A percentile compares a stretch with the other conserved stretches of the same genome.
These are phyloP conservation scores for Exophiala bonariae DNA, from an alignment of 2,329 filamentous ascomycete species.

Conservation along the genomic window DNA sequence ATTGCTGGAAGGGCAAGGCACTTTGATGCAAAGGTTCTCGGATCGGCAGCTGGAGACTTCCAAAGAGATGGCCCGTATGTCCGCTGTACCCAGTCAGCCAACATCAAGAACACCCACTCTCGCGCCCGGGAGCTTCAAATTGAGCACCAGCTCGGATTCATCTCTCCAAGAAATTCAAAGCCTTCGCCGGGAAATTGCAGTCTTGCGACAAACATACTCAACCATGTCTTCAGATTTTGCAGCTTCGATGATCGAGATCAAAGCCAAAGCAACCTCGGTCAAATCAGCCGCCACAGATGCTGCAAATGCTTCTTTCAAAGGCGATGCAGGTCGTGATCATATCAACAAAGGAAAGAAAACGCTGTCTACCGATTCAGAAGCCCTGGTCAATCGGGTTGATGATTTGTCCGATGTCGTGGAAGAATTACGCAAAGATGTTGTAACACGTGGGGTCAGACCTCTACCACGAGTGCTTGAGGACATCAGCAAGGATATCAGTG, in stretches of 20 bases:
- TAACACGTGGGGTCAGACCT: constrained; percentile 86
- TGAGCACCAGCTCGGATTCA: constrained; percentile 35
- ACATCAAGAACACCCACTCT: constrained; percentile 32
- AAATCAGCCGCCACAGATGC: constrained; percentile 74
- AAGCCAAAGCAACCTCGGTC: constrained; percentile 76
- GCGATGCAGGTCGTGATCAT: constrained; percentile 79
- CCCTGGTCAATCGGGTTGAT: constrained; percentile 86
- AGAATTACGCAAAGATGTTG: constrained; percentile 95
- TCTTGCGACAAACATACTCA: constrained; percentile 89
- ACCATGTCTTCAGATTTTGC: constrained; percentile 87
- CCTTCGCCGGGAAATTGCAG: constrained; percentile 82
- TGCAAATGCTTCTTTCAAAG: constrained; percentile 68
- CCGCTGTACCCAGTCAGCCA: constrained; percentile 46
- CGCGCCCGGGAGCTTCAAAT: constrained; percentile 33
- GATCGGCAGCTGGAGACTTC: constrained; percentile 87
- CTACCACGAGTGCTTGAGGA: constrained; percentile 84
- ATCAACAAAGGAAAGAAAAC: constrained; percentile 85
- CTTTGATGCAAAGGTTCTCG: constrained; percentile 79
- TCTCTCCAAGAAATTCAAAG: constrained; percentile 78
- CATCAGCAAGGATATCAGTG: constrained; percentile 83
- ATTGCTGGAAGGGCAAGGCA: constrained; percentile 78
- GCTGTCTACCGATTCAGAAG: constrained; percentile 83
- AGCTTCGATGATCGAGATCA: constrained; percentile 79
- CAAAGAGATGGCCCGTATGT: constrained; percentile 75
- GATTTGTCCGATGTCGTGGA: constrained; percentile 97